phyloP scores from a whole-genome alignment of 306 rosid species.

The Prinsepia uniflora region DNA sequence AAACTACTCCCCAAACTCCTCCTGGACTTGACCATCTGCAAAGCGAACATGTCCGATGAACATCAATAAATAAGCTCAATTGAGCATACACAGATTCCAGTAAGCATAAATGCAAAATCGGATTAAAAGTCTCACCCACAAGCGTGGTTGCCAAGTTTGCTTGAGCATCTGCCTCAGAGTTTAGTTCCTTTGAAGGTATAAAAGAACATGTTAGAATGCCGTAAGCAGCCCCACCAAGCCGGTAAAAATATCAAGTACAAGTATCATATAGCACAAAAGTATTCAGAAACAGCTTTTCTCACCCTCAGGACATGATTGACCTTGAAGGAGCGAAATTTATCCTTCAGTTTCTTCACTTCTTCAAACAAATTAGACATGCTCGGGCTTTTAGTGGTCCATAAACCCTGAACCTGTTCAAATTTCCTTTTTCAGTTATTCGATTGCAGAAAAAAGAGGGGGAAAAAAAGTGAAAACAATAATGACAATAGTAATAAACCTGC shows the following conservation, averaged over 20 bases:
- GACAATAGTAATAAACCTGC: constrained; percentile 57
- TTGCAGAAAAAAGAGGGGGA: constrained; percentile 8
- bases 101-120: constrained; percentile 8
- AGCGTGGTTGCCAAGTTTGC: constrained; percentile 77
- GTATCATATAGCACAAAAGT: background rate
- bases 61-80: background rate
- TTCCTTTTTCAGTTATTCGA: constrained; percentile 20
- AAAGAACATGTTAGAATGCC: constrained; percentile 26
- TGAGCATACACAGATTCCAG: background rate
- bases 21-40: constrained; percentile 74
- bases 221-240: constrained; percentile 11
- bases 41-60: constrained; percentile 19
- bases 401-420: constrained; percentile 70
- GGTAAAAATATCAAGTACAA: background rate
- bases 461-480: background rate
- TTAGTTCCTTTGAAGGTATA: constrained; percentile 46
- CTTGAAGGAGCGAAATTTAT: constrained; percentile 65
- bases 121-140: constrained; percentile 50
- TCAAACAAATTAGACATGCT: constrained; percentile 49
- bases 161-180: constrained; percentile 85
- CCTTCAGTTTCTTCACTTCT: constrained; percentile 70
- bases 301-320: constrained; percentile 87
- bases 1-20: constrained; percentile 36
- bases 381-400: constrained; percentile 66
- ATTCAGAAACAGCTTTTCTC: constrained; percentile 26